Conservation (phyloP, 192 early-diverging fungal genomes). For the Gonapodya prolifera region DNA sequence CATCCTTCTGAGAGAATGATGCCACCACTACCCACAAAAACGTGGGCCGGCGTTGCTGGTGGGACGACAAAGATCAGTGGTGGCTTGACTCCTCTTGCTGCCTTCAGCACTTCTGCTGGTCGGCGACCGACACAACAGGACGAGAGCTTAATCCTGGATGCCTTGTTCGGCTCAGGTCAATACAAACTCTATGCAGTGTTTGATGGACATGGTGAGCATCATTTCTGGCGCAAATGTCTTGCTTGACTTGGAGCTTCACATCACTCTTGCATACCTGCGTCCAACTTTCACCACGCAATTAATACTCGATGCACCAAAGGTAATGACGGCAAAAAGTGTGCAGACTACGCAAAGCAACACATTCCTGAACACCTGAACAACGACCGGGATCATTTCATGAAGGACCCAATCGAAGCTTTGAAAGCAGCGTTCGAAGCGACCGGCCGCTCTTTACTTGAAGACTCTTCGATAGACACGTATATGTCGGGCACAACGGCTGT, state of each 20-base stretch:
- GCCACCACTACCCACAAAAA: neutral
- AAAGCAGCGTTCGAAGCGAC: neutral
- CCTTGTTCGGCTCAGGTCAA: neutral
- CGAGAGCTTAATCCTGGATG: neutral
- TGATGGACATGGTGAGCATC: constrained; percentile 3
- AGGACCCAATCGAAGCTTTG: neutral
- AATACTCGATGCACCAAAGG: neutral
- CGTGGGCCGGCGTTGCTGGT: too few relatives aligned
- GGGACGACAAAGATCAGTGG: neutral
- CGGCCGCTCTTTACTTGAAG: neutral
- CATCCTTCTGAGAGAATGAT: too few relatives aligned
- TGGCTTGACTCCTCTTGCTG: neutral
- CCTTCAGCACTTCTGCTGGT: neutral
- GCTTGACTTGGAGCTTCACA: too few relatives aligned
- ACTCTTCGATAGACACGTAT: constrained; percentile 2
- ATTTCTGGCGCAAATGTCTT: too few relatives aligned
- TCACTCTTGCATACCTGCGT: too few relatives aligned
- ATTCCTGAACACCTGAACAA: neutral
- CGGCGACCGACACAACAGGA: constrained; percentile 3
- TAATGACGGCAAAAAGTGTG: neutral
- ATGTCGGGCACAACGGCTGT: constrained; percentile 4
- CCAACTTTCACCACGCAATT: neutral
- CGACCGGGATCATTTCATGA: neutral
- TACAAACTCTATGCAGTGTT: neutral
- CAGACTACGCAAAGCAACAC: neutral